Conservation (phyloP, 768 basidiomycete species). For the Tephrocybe sp. region DNA sequence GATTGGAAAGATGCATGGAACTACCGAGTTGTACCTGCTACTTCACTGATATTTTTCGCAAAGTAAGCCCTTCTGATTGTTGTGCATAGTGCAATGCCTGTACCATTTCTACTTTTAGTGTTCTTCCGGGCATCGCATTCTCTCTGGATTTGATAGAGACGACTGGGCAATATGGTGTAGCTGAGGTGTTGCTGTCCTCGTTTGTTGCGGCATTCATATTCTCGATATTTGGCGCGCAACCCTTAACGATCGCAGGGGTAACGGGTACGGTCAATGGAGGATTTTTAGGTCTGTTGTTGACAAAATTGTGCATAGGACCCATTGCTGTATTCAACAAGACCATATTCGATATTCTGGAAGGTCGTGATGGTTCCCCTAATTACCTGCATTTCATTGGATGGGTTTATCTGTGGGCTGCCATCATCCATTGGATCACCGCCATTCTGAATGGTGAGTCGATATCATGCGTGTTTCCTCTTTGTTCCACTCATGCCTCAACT, state of each 20-base stretch:
- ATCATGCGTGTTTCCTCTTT: background rate
- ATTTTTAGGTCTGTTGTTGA: background rate
- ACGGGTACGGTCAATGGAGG: constrained; percentile 48
- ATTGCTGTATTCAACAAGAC: constrained; percentile 93
- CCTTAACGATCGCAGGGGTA: constrained; percentile 88
- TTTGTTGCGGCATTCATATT: constrained; percentile 93
- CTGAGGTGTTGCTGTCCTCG: constrained; percentile 78
- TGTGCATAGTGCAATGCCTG: background rate
- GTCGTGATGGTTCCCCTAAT: constrained; percentile 54
- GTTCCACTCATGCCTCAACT: background rate
- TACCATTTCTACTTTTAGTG: constrained; percentile 35
- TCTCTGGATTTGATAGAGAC: constrained; percentile 91
- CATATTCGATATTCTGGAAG: constrained; percentile 71
- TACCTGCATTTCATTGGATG: constrained; percentile 90
- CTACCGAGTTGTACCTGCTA: constrained; percentile 86
- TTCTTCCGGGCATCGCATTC: constrained; percentile 91
- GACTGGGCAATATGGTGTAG: constrained; percentile 83
- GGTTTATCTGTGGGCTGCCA: constrained; percentile 90
- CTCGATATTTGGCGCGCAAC: constrained; percentile 85
- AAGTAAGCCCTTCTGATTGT: constrained; percentile 57
- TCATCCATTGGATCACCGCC: constrained; percentile 82
- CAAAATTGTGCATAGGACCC: constrained; percentile 52
- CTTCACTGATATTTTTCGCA: constrained; percentile 81
- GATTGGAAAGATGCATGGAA: constrained; percentile 95
- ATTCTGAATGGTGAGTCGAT: constrained; percentile 65